Conservation (phyloP, 2,329 filamentous ascomycete species). For the Colletotrichum cereale region DNA sequence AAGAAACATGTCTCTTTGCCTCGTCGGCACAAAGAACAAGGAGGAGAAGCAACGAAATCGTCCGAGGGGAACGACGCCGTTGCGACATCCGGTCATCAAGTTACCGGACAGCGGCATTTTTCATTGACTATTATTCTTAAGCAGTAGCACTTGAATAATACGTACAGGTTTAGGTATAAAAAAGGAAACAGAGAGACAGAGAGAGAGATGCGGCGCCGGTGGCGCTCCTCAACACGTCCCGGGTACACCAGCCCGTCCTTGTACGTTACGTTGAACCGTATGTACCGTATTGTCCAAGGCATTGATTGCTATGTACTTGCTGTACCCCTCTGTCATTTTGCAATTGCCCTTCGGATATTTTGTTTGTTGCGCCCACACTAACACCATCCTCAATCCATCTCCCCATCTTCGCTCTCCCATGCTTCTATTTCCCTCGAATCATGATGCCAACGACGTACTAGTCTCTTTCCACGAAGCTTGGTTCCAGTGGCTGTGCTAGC, state of each 20-base stretch:
- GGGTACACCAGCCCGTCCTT: neutral
- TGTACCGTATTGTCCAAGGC: no score
- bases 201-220: neutral
- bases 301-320: neutral
- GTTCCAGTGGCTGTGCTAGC: slow-evolving; percentile 28
- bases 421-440: no score
- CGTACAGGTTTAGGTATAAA: no score
- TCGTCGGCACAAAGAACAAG: neutral
- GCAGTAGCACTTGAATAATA: neutral
- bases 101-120: neutral
- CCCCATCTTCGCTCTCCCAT: neutral
- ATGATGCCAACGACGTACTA: slow-evolving; percentile 9
- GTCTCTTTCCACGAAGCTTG: neutral
- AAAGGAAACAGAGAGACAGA: neutral
- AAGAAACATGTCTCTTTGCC: slow-evolving; percentile 4
- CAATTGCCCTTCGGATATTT: neutral
- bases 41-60: neutral
- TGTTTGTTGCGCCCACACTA: neutral
- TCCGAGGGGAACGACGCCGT: neutral
- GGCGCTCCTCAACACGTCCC: neutral
- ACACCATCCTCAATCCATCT: neutral
- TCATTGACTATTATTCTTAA: neutral
- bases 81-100: neutral
- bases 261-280: no score
- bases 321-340: neutral